Base-by-base conservation (phyloP, 2,329 filamentous ascomycete genomes). In the Ilyonectria destructans region DNA sequence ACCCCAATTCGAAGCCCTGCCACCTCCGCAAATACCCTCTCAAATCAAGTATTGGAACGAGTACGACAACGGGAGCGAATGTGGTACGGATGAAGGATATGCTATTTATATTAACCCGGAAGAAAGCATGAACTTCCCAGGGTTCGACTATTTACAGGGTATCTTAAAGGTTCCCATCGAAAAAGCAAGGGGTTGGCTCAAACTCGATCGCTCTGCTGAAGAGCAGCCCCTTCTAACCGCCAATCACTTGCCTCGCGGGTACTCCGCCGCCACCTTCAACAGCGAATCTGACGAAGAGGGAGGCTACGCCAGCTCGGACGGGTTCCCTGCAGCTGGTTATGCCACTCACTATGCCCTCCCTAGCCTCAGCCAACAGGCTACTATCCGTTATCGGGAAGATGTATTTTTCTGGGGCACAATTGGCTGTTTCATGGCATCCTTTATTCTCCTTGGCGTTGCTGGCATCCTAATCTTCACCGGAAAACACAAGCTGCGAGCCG, bases 11-110 rank as follows among this genome's bases (percentile, higher is more conserved):
- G 75, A 79, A 6, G 71, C 74, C 19, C 71, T 82, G 3, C 79
- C 80, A 3, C 76, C 79, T 10, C 72, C 80, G 6, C 65, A 73
- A 15, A 68, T 74, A 40, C 61, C 74, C 8, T 73, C 79, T 8
- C 78, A 79, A 58, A 75, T 81, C 17, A 83, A 84, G 52, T 96
- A 96, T 77, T 97, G 94, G 93, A 96, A 93, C 79, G 94, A 97
- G 79, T 96, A 96, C 79, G 94, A 97, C 72, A 83, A 95, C 77
- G 93, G 92, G 9, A 94, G 93, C 77, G 92, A 95, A 62, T 83
- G 81, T 2, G 88, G 86, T 57, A 89, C 86, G 15, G 86, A 90
- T 43, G 71, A 71, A 49, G 87, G 87, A 33, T 96, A 94, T 79
- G 87, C 89, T 51, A 91, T 96, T 72, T 94, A 93, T 75, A 84